These are phyloP conservation scores for Coriaria nepalensis DNA, from an alignment of 306 rosid genomes.

Conservation along the genomic window DNA sequence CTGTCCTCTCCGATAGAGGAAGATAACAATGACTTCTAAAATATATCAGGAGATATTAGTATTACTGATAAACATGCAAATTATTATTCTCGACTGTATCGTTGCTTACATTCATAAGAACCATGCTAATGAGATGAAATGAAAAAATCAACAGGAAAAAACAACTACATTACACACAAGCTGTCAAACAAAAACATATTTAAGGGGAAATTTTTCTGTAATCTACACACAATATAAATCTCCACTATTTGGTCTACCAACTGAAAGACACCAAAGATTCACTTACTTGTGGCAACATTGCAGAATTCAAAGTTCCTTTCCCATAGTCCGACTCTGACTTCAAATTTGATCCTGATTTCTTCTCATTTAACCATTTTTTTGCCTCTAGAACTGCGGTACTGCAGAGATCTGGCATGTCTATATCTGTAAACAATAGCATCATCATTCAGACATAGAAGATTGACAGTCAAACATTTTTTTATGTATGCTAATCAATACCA, in stretches of 20 bases:
- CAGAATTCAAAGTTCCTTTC: slow-evolving; percentile 27
- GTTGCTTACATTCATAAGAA: too few species aligned
- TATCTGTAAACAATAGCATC: slow-evolving; percentile 21
- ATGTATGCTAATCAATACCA: slow-evolving; percentile 18
- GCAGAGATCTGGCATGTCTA: slow-evolving; percentile 37
- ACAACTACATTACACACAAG: too few species aligned
- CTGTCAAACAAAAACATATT: too few species aligned
- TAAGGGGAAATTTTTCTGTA: too few species aligned
- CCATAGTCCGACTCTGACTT: slow-evolving; percentile 40
- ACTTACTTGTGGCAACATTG: slow-evolving; percentile 38
- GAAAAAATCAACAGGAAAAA: too few species aligned
- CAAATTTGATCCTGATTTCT: slow-evolving; percentile 49
- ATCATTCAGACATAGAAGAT: background rate
- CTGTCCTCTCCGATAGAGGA: too few species aligned
- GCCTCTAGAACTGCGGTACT: slow-evolving; percentile 78
- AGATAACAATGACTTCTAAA: too few species aligned
- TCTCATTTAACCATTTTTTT: slow-evolving; percentile 68
- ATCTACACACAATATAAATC: too few species aligned
- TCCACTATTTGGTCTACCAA: background rate
- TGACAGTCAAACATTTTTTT: background rate
- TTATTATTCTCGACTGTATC: too few species aligned
- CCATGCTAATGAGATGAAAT: too few species aligned
- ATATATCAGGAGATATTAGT: too few species aligned
- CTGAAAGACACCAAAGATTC: slow-evolving; percentile 11
- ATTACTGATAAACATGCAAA: too few species aligned